Evolutionary conservation across 192 early-diverging fungal genomes (phyloP).

Genomic region (Coemansia asiatica): DNA sequence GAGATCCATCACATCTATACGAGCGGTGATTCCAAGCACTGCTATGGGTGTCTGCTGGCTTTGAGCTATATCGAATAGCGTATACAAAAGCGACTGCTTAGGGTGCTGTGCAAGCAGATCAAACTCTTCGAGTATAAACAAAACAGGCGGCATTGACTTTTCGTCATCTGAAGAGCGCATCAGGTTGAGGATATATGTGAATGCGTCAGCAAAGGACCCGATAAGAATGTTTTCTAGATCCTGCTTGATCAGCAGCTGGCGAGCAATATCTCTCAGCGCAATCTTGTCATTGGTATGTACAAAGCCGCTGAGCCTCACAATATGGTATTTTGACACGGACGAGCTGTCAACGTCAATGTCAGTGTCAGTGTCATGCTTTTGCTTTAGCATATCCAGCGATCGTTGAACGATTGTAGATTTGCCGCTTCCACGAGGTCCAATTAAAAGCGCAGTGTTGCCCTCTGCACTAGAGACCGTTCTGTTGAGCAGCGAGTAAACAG

Average conservation of each 20-base stretch:
- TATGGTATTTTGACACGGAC: conserved; percentile 56
- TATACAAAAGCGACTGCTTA: conserved; percentile 93
- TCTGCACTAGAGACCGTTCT: conserved; percentile 55
- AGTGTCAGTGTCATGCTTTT: conserved; percentile 12
- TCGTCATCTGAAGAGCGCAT: conserved; percentile 23
- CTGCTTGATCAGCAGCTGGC: conserved; percentile 70
- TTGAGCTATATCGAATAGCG: conserved; percentile 88
- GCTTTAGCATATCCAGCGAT: conserved; percentile 24
- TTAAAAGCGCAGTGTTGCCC: conserved; percentile 82
- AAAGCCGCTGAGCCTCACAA: conserved; percentile 74
- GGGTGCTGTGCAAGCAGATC: conserved; percentile 88
- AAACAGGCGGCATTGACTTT: conserved; percentile 34
- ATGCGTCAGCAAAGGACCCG: conserved; percentile 41
- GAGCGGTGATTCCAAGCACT: conserved; percentile 81
- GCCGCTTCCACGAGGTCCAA: conserved; percentile 79
- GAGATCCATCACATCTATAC: conserved; percentile 78
- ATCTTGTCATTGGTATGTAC: conserved; percentile 79
- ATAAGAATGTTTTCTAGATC: conserved; percentile 53
- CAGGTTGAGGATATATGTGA: conserved; percentile 40
- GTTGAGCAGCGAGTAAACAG: conserved; percentile 24
- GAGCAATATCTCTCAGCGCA: conserved; percentile 79
- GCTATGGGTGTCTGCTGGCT: conserved; percentile 80
- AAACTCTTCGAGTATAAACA: conserved; percentile 93
- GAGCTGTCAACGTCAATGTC: no score
- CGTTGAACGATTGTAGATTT: conserved; percentile 58